These are phyloP conservation scores for Aspergillus uvarum DNA, from an alignment of 2,329 filamentous ascomycete species.

Conservation along the genomic window DNA sequence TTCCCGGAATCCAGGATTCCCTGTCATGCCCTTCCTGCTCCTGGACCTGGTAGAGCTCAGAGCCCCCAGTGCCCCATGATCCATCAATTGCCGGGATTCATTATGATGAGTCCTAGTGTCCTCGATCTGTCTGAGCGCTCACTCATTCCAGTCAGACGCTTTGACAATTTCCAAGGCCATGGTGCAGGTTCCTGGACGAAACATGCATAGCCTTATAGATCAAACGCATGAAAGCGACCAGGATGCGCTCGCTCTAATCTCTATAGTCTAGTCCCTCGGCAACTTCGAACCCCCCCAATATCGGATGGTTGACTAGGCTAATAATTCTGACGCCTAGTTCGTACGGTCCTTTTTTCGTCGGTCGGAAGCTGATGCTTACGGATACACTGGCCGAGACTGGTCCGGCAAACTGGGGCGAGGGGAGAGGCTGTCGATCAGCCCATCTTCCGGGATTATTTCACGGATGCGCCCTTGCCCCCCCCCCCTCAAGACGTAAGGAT, in stretches of 20 bases:
- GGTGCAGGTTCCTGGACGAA: neutral
- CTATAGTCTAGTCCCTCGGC: neutral
- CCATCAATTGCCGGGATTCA: neutral
- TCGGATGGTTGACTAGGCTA: neutral
- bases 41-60: neutral
- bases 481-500: too few relatives aligned
- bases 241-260: neutral
- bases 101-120: conserved; percentile 5
- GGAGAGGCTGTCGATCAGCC: neutral
- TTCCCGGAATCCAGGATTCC: neutral
- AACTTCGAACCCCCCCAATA: neutral
- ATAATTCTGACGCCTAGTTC: neutral
- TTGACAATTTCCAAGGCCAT: conserved; percentile 1
- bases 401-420: neutral
- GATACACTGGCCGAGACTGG: neutral
- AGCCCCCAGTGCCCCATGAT: conserved; percentile 2
- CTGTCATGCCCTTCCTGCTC: neutral
- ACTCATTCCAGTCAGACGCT: neutral
- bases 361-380: neutral
- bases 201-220: conserved; percentile 1
- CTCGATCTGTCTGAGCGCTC: conserved; percentile 3
- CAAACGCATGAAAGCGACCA: neutral
- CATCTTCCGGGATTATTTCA: neutral
- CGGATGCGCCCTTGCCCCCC: neutral
- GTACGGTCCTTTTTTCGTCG: neutral